These are phyloP conservation scores for Alternaria panax DNA, from an alignment of 2,329 filamentous ascomycete species.

Conservation along the genomic window DNA sequence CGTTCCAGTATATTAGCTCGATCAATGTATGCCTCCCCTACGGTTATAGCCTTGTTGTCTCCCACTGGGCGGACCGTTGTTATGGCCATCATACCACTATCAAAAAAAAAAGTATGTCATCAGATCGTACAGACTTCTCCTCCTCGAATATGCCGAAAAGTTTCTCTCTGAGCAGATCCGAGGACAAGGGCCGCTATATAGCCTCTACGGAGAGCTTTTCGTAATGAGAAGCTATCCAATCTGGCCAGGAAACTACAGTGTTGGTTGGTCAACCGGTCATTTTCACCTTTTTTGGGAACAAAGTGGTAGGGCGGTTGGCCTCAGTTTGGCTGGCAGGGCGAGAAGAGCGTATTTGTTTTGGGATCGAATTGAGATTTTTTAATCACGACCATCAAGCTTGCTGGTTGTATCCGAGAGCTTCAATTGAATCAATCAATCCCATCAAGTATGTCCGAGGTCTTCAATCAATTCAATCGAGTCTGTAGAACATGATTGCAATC, in stretches of 20 bases:
- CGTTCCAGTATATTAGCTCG: no score
- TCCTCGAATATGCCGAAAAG: background rate
- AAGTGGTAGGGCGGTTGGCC: background rate
- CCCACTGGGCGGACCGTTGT: background rate
- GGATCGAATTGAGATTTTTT: background rate
- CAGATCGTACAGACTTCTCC: background rate
- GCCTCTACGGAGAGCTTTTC: background rate
- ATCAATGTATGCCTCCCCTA: no score
- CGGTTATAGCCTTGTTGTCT: background rate
- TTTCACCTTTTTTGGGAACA: background rate
- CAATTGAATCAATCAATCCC: background rate
- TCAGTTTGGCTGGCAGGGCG: background rate
- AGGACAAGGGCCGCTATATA: background rate
- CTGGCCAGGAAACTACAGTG: background rate
- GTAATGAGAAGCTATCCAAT: background rate
- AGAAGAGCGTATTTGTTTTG: background rate
- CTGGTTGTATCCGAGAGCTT: no score
- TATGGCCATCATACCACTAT: background rate
- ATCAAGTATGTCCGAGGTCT: no score
- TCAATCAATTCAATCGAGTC: background rate
- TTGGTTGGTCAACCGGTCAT: background rate
- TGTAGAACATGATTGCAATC: background rate
- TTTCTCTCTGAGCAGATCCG: background rate
- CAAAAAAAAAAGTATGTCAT: background rate
- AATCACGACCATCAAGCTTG: no score